Evolutionary conservation across 202 grass and related monocot species (phyloP).

Genomic region (Zoysia matrella): DNA sequence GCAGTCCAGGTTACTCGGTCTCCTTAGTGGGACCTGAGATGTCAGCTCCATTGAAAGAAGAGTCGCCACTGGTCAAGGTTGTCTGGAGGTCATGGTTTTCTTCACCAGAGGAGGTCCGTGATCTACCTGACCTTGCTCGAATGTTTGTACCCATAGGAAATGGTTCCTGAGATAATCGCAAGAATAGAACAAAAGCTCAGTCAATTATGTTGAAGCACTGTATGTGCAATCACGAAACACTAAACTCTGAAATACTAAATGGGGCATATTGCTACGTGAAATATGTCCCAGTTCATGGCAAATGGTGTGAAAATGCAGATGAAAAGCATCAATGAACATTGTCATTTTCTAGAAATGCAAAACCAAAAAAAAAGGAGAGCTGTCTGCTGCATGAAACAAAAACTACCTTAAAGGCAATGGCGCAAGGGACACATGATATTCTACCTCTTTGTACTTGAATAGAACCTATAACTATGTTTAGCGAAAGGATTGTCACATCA

Average conservation of each 20-base stretch:
- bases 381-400: no score
- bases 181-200: conserved; percentile 7
- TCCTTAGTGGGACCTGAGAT: conserved; percentile 56
- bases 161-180: conserved; percentile 63
- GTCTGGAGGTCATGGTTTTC: conserved; percentile 69
- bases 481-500: neutral
- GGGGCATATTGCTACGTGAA: conserved; percentile 7
- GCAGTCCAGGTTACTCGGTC: conserved; percentile 55
- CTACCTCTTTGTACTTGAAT: conserved; percentile 9
- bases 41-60: conserved; percentile 47
- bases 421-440: neutral
- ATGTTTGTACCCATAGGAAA: conserved; percentile 89
- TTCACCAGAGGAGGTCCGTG: conserved; percentile 57
- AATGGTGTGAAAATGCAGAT: conserved; percentile 2
- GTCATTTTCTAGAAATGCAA: neutral
- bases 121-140: conserved; percentile 81
- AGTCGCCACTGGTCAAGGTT: conserved; percentile 40
- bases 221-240: neutral
- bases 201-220: neutral
- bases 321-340: neutral
- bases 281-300: neutral
- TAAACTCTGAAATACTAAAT: conserved; percentile 13
- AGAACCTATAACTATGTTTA: conserved; percentile 5
- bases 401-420: neutral
- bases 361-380: neutral